These are phyloP conservation scores for Lupinus albus DNA, from an alignment of 306 rosid species.

Conservation along the genomic window DNA sequence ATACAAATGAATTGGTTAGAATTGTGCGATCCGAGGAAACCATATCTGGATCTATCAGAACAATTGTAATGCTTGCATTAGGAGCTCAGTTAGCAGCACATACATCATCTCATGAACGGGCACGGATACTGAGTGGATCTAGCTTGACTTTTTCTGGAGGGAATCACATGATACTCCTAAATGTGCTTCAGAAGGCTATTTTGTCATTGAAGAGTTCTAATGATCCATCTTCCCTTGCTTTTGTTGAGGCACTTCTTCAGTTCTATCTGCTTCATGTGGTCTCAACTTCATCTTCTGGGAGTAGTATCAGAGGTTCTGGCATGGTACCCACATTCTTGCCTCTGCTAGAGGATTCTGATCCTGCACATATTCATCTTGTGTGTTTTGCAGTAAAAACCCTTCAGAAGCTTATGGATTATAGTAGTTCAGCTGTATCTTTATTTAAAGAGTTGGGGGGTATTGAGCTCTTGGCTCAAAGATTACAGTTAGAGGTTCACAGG, in stretches of 20 bases:
- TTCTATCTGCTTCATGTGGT: slow-evolving; percentile 94
- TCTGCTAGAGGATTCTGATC: slow-evolving; percentile 91
- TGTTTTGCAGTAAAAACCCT: slow-evolving; percentile 95
- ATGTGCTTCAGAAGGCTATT: slow-evolving; percentile 93
- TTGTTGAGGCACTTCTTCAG: slow-evolving; percentile 97
- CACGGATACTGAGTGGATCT: slow-evolving; percentile 87
- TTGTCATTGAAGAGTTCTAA: slow-evolving; percentile 72
- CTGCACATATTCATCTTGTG: slow-evolving; percentile 82
- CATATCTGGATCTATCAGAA: slow-evolving; percentile 83
- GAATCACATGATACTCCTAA: slow-evolving; percentile 87
- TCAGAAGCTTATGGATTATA: slow-evolving; percentile 96
- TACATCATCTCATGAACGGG: slow-evolving; percentile 92
- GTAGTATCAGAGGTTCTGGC: slow-evolving; percentile 88
- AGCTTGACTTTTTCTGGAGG: slow-evolving; percentile 93
- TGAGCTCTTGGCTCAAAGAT: slow-evolving; percentile 88
- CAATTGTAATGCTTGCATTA: slow-evolving; percentile 95
- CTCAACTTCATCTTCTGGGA: slow-evolving; percentile 91
- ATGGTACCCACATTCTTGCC: slow-evolving; percentile 99
- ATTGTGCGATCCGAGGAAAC: slow-evolving; percentile 87
- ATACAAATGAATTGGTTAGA: slow-evolving; percentile 87
- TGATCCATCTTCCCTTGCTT: slow-evolving; percentile 88
- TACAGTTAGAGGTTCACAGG: slow-evolving; percentile 79
- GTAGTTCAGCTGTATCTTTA: slow-evolving; percentile 91
- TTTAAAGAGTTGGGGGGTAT: slow-evolving; percentile 95
- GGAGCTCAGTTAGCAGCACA: slow-evolving; percentile 98